Evolutionary conservation across 2,329 filamentous ascomycete species (phyloP).

Genomic region (Penicillium occitanis): DNA sequence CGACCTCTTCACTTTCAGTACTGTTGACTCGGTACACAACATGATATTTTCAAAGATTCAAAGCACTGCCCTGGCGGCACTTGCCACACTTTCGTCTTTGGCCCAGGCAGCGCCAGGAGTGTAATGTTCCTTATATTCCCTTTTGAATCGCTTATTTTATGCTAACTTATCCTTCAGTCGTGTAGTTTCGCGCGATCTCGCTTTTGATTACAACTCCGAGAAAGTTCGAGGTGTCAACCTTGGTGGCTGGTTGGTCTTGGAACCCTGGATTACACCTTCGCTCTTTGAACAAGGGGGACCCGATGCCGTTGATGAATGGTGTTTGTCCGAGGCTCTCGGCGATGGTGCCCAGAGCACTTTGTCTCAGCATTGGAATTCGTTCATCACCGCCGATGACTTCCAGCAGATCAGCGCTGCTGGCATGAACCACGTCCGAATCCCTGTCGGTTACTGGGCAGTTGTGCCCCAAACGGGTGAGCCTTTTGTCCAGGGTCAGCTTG

Average conservation of each 20-base stretch:
- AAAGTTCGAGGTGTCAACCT: slow-evolving; percentile 66
- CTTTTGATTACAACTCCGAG: slow-evolving; percentile 54
- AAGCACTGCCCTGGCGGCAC: slow-evolving; percentile 18
- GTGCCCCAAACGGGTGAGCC: slow-evolving; percentile 55
- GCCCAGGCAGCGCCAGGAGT: slow-evolving; percentile 15
- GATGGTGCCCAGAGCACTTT: slow-evolving; percentile 51
- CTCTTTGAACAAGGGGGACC: slow-evolving; percentile 54
- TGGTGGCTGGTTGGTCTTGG: slow-evolving; percentile 64
- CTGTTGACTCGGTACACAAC: slow-evolving; percentile 12
- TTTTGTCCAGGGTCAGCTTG: slow-evolving; percentile 62
- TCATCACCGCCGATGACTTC: slow-evolving; percentile 58
- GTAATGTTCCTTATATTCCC: not conserved
- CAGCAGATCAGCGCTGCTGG: slow-evolving; percentile 56
- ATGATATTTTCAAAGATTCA: slow-evolving; percentile 20
- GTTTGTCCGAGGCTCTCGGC: slow-evolving; percentile 52
- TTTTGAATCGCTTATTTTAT: not conserved
- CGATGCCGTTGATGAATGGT: slow-evolving; percentile 59
- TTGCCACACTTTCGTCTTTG: slow-evolving; percentile 14
- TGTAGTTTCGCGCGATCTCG: slow-evolving; percentile 32
- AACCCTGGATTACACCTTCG: slow-evolving; percentile 65
- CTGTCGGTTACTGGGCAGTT: slow-evolving; percentile 66
- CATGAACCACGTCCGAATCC: slow-evolving; percentile 64
- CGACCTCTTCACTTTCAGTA: not conserved
- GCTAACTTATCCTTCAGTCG: slow-evolving; percentile 24
- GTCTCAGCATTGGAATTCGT: slow-evolving; percentile 59